Evolutionary conservation across 2,329 filamentous ascomycete species (phyloP).

Genomic region (Alternaria triticimaculans): DNA sequence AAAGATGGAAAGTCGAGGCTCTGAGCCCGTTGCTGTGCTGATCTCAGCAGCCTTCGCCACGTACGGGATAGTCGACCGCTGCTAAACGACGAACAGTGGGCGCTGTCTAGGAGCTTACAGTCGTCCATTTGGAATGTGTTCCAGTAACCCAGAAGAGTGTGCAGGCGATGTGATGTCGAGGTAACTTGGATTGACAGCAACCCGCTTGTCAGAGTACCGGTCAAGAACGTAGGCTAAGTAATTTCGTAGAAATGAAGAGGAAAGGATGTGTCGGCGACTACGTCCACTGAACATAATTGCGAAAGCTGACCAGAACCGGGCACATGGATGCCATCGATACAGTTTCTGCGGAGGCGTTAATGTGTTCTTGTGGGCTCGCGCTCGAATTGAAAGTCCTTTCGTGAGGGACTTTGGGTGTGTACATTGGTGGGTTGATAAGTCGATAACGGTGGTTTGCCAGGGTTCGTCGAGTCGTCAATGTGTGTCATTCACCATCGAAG

Average conservation of each 20-base stretch:
- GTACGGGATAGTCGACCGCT: not conserved
- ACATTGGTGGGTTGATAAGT: not conserved
- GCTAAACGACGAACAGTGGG: not conserved
- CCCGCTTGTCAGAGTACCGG: conserved; percentile 16
- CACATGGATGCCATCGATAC: not conserved
- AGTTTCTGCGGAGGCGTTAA: not conserved
- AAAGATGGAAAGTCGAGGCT: conserved; percentile 13
- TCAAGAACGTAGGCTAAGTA: not conserved
- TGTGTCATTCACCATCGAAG: not conserved
- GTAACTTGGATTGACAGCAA: conserved; percentile 13
- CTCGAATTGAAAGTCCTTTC: not conserved
- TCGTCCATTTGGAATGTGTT: not conserved
- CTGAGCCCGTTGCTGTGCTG: not conserved
- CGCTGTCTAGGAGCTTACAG: not conserved
- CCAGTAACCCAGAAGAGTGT: not conserved
- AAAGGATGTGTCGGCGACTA: not conserved
- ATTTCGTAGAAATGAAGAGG: not conserved
- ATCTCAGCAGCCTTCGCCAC: not conserved
- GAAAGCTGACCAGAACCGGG: not conserved
- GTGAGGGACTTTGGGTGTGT: not conserved
- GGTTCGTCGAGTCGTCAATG: not conserved
- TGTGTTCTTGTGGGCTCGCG: not conserved
- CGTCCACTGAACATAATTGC: not conserved
- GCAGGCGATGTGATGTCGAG: conserved; percentile 13
- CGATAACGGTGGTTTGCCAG: not conserved